Base-by-base conservation (phyloP, 2,329 filamentous ascomycete species). In the Shiraia sp. region DNA sequence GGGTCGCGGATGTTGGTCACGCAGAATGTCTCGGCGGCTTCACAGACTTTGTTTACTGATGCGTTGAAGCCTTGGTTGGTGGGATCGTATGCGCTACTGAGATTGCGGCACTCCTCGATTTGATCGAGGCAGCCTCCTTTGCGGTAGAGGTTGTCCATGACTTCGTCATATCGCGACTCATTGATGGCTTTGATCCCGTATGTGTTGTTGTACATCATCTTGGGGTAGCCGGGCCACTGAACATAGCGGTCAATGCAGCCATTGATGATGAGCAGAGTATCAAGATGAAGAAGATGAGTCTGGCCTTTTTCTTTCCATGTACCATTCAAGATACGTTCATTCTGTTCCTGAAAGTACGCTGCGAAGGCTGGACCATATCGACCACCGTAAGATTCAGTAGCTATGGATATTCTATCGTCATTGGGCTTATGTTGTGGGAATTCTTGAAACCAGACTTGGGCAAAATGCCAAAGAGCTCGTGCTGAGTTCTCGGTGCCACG, bases 341-440 rank as follows among this genome's bases (percentile, higher is more conserved):
- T 85, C 56, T 83, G 77, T n/a, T 74, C 62, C 43, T 81, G 66
- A 53, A 84, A 79, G 54, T 79, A 79, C 8, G 72, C 66, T 12
- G 75, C 74, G 46, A 82, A 81, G 16, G 75, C 76, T 1, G 81
- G 81, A 1, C 78, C 79, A 51, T 80, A 82, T 42, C 79, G n/a
- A 2, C 80, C 79, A 17, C 80, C 80, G 45, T 83, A 83, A 0
- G 75, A 78, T 48, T 72, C 68, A 0, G 72, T 72, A 9, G 68
- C 66, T 4, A 77, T 75, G 37, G 76, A 80, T 39, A 83, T 70
- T 3, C 76, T 75, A 43, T 81, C 77, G 45, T 83, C 77, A 30
- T 78, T 76, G 3, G 77, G 77, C 59, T 79, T 75, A 57, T 87
- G 86, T 22, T 76, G 73, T 0, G 81, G 82, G 43, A 87, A 87